A percentile compares a stretch with the other conserved stretches of the same genome.
Conservation (phyloP, 345 rosid species). For the Rhodomyrtus tomentosa region DNA sequence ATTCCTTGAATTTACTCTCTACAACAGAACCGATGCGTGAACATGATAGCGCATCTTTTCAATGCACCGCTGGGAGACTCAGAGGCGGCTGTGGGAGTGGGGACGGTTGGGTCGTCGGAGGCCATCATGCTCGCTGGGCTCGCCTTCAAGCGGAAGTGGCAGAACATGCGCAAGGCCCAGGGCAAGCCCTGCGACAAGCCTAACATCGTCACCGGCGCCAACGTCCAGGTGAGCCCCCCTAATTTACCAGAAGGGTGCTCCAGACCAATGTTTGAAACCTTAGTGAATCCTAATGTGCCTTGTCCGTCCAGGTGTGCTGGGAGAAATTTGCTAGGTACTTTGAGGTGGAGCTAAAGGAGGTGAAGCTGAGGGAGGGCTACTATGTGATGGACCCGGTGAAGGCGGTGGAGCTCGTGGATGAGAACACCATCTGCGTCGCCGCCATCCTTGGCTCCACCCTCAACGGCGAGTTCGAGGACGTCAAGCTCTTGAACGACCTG, state of each 20-base stretch:
- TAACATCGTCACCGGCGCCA: slow-evolving; percentile 93
- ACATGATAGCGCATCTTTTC: slow-evolving; percentile 85
- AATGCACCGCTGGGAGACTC: slow-evolving; percentile 70
- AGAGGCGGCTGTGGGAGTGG: slow-evolving; percentile 82
- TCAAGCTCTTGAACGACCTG: slow-evolving; percentile 72
- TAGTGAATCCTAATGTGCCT: not conserved
- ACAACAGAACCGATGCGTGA: slow-evolving; percentile 84
- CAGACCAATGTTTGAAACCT: not conserved
- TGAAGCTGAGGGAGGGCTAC: slow-evolving; percentile 75
- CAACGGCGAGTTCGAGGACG: slow-evolving; percentile 94
- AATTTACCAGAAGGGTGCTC: not conserved
- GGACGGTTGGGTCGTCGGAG: slow-evolving; percentile 91
- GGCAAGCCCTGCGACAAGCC: slow-evolving; percentile 83
- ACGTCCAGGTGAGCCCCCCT: slow-evolving; percentile 49
- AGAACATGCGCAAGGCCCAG: slow-evolving; percentile 73
- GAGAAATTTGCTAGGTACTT: slow-evolving; percentile 86
- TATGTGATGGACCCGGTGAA: slow-evolving; percentile 91
- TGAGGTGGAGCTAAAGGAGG: slow-evolving; percentile 89
- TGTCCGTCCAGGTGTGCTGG: slow-evolving; percentile 5
- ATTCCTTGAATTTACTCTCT: not conserved
- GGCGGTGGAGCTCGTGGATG: slow-evolving; percentile 91
- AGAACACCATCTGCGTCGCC: slow-evolving; percentile 96
- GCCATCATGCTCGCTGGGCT: slow-evolving; percentile 96
- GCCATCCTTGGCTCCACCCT: slow-evolving; percentile 89
- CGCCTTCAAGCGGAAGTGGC: slow-evolving; percentile 93